These are phyloP conservation scores for Hygrocybe coccinea DNA, from an alignment of 768 basidiomycete genomes.

Conservation along the genomic window DNA sequence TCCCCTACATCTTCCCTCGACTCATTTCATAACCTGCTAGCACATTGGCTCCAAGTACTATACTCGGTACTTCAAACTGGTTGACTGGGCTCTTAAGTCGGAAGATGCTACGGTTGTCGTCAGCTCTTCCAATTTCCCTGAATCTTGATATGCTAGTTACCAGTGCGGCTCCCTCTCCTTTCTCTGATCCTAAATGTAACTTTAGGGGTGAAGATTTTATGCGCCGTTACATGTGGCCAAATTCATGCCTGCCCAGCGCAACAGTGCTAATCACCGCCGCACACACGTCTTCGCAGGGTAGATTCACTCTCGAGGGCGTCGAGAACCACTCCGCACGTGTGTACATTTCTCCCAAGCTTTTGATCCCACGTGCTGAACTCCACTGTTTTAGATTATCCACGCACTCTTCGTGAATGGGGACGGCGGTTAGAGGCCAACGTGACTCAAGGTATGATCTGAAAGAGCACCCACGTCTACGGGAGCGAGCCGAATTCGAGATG, in stretches of 20 bases:
- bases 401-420: conserved; percentile 90
- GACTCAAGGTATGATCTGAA: conserved; percentile 49
- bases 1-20: conserved; percentile 36
- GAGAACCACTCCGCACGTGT: conserved; percentile 79
- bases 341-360: conserved; percentile 21
- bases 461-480: conserved; percentile 57
- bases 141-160: too few relatives aligned
- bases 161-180: too few relatives aligned
- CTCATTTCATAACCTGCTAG: conserved; percentile 24
- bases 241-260: conserved; percentile 82
- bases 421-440: conserved; percentile 66
- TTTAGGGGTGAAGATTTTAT: conserved; percentile 74
- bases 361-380: conserved; percentile 2
- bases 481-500: conserved; percentile 52
- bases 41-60: too few relatives aligned
- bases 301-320: conserved; percentile 78
- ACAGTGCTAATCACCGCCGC: conserved; percentile 75
- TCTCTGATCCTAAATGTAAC: neutral
- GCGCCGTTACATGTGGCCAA: conserved; percentile 87
- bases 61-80: too few relatives aligned
- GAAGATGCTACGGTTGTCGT: too few relatives aligned
- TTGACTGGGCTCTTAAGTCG: too few relatives aligned
- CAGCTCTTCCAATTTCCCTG: too few relatives aligned
- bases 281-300: conserved; percentile 60
- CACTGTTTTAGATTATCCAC: conserved; percentile 60